Percentiles rank a stretch among this genome's conserved stretches.
Evolutionary conservation across 2,329 filamentous ascomycete species (phyloP).

Genomic region (Claviceps citrina): DNA sequence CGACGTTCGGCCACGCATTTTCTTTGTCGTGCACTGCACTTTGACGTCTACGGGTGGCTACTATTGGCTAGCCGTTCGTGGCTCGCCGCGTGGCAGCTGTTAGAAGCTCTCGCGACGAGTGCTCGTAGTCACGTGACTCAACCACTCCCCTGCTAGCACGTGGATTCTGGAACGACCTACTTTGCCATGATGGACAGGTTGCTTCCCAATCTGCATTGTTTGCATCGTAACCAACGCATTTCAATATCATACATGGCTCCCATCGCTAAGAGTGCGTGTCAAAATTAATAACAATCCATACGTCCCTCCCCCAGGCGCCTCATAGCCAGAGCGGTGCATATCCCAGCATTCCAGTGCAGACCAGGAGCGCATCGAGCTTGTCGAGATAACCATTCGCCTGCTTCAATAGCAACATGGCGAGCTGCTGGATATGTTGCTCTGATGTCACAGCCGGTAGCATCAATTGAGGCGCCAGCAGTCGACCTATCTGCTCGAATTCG

Average conservation of each 20-base stretch:
- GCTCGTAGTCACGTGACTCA: slow-evolving; percentile 3
- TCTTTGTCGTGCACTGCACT: slow-evolving; percentile 9
- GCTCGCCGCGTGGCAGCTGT: background rate
- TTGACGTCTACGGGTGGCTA: background rate
- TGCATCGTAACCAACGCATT: too few species aligned
- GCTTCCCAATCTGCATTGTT: too few species aligned
- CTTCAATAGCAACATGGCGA: background rate
- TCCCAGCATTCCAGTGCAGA: background rate
- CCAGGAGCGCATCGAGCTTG: background rate
- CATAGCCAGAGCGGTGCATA: background rate
- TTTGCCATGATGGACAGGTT: too few species aligned
- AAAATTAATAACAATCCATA: too few species aligned
- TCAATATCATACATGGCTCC: too few species aligned
- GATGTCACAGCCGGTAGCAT: background rate
- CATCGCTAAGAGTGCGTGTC: too few species aligned
- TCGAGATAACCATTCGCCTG: background rate
- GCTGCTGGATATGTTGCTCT: background rate
- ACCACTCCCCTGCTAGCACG: too few species aligned
- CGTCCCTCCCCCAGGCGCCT: too few species aligned
- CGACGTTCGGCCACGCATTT: slow-evolving; percentile 21
- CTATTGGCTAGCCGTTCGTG: background rate
- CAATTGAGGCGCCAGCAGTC: background rate
- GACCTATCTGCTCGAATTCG: background rate
- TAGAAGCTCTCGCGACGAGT: background rate
- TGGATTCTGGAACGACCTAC: too few species aligned